Base-by-base conservation (phyloP, 2,329 filamentous ascomycete species). In the Orbilia quercus region DNA sequence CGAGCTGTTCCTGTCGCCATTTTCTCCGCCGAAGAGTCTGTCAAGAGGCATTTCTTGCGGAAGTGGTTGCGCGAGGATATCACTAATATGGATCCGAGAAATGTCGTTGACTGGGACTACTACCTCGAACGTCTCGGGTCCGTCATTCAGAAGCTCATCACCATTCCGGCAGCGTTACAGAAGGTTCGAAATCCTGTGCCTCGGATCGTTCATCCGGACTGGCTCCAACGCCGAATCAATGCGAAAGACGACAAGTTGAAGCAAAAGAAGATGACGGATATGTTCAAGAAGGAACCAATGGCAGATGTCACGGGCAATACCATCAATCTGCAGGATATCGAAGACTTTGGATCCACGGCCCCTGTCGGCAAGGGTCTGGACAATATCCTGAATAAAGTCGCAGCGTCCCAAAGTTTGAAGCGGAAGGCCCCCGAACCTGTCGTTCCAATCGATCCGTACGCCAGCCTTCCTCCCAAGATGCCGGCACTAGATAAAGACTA, bases 111-210 rank as follows among this genome's bases (percentile, higher is more conserved):
- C 80, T 99, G 95, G 95, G 87, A 92, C 76, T 99, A 99, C 81
- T 99, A 99, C 80, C 85, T 93, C 1, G 96, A 99, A 79, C 92
- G 95, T 82, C 84, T 99, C 18, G 94, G 93, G 0, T 98, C 94
- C 0, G 95, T 99, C 63, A 96, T 99, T 57, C 95, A 99, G 82
- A 99, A 99, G 81, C 87, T 99, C 63, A 96, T 99, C 79, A 99
- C 96, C 0, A 99, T 99, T 76, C 95, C 95, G 1, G 96, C 95
- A 14, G 95, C 96, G 1, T 84, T 99, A 55, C 95, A 99, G 80
- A 98, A 96, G 81, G 86, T 99, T 63, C 87, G 89, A 62, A 99
- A 99, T 78, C 95, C 95, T 0, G 94, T 98, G 0, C 96, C 95
- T 12, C 86, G 96, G 76, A 92, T 99, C 11, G 85, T 91, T 5